These are phyloP conservation scores for Smittium culicis DNA, from an alignment of 371 early-diverging fungal species.

Conservation along the genomic window DNA sequence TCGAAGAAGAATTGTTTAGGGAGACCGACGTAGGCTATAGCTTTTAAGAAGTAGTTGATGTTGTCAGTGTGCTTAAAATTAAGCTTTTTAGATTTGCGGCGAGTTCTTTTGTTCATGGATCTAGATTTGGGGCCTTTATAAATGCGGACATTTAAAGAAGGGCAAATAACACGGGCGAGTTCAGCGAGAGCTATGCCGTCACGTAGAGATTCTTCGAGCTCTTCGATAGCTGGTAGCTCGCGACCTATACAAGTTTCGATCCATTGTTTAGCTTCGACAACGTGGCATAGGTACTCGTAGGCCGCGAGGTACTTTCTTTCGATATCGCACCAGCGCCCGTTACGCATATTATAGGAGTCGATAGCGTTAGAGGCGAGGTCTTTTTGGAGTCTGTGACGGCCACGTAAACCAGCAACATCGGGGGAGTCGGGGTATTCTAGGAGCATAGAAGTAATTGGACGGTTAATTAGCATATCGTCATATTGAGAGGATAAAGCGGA, in stretches of 20 bases:
- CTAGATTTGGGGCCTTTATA: conserved; percentile 47
- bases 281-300: conserved; percentile 97
- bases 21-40: conserved; percentile 64
- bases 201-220: conserved; percentile 78
- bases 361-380: conserved; percentile 12
- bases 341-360: conserved; percentile 18
- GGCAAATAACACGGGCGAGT: conserved; percentile 74
- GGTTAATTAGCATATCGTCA: neutral
- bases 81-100: conserved; percentile 42
- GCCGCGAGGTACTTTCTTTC: conserved; percentile 84
- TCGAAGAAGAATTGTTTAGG: conserved; percentile 96
- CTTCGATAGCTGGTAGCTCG: conserved; percentile 59
- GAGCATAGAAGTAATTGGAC: conserved; percentile 24
- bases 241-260: conserved; percentile 81
- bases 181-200: conserved; percentile 91
- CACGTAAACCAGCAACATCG: conserved; percentile 28
- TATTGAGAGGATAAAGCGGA: neutral
- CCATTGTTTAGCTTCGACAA: conserved; percentile 99
- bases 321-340: conserved; percentile 84
- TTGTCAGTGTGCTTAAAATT: conserved; percentile 98
- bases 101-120: conserved; percentile 10
- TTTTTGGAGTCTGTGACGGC: conserved; percentile 29
- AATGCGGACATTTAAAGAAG: conserved; percentile 71
- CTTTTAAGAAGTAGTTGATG: conserved; percentile 86
- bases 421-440: conserved; percentile 31